These are phyloP conservation scores for Spathaspora hagerdaliae DNA, from an alignment of 805 yeast genomes.

Conservation along the genomic window DNA sequence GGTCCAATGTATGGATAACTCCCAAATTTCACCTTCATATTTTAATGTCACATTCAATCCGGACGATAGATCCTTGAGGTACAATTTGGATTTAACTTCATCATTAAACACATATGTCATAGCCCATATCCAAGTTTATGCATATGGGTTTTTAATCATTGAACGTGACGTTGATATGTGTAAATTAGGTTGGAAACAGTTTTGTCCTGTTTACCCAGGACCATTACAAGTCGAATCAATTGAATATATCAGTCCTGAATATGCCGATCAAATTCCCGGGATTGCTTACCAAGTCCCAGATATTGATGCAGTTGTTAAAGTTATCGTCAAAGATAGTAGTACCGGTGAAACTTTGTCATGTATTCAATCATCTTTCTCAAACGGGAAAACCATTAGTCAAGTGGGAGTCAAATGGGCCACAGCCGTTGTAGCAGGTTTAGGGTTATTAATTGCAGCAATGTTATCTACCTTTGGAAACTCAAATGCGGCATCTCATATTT, in stretches of 20 bases:
- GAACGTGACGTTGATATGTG: conserved; percentile 60
- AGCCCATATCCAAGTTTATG: conserved; percentile 73
- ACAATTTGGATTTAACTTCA: conserved; percentile 66
- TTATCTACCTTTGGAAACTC: conserved; percentile 83
- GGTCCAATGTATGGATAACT: conserved; percentile 80
- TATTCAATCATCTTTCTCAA: conserved; percentile 67
- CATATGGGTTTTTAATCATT: conserved; percentile 79
- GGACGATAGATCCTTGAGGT: conserved; percentile 60
- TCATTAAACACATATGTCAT: conserved; percentile 60
- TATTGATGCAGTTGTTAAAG: conserved; percentile 73
- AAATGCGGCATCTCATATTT: conserved; percentile 81
- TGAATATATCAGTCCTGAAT: conserved; percentile 49
- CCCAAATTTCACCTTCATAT: conserved; percentile 66
- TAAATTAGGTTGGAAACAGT: conserved; percentile 69
- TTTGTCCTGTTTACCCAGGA: conserved; percentile 87
- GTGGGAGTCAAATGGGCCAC: conserved; percentile 89
- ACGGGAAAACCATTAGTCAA: conserved; percentile 79
- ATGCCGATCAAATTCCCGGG: conserved; percentile 65
- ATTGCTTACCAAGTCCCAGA: conserved; percentile 86
- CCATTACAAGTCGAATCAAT: conserved; percentile 70
- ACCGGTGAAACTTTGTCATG: conserved; percentile 57
- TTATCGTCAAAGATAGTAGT: conserved; percentile 40
- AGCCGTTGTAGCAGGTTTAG: conserved; percentile 84
- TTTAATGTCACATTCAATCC: conserved; percentile 78
- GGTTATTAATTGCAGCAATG: conserved; percentile 79